Percentiles rank a stretch among this genome's conserved stretches.
phyloP scores from a whole-genome alignment of 805 yeast genomes.

The Sungouiozyma intestinalis region DNA sequence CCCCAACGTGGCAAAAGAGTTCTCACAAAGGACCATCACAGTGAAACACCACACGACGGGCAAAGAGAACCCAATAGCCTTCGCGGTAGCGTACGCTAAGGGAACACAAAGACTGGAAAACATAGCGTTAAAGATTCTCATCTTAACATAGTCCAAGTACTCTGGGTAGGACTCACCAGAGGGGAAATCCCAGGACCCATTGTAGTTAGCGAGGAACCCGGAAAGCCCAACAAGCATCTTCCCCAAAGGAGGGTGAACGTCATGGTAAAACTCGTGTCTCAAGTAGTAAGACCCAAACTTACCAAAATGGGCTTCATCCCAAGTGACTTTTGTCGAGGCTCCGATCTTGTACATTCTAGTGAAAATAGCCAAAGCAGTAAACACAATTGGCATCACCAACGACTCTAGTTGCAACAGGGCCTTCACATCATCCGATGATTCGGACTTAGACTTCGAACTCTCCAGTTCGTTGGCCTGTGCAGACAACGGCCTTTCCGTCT shows the following conservation, averaged over 20 bases:
- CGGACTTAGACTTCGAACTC: background rate
- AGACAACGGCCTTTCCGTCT: background rate
- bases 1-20: conserved; percentile 57
- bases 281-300: conserved; percentile 76
- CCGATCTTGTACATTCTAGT: conserved; percentile 53
- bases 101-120: conserved; percentile 62
- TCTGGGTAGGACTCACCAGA: conserved; percentile 59
- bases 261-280: conserved; percentile 73
- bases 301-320: conserved; percentile 92
- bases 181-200: conserved; percentile 67
- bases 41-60: conserved; percentile 51
- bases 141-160: conserved; percentile 45
- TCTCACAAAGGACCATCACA: conserved; percentile 55
- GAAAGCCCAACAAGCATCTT: conserved; percentile 71
- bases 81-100: conserved; percentile 59
- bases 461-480: background rate
- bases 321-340: conserved; percentile 48
- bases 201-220: conserved; percentile 67
- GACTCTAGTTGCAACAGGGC: conserved; percentile 24
- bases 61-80: conserved; percentile 41
- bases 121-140: conserved; percentile 63
- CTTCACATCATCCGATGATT: background rate
- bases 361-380: conserved; percentile 38
- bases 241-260: conserved; percentile 83
- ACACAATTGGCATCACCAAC: conserved; percentile 32